A percentile compares a stretch with the other conserved stretches of the same genome.
Conservation (phyloP, 2,329 filamentous ascomycete species). For the Trichophyton rubrum region DNA sequence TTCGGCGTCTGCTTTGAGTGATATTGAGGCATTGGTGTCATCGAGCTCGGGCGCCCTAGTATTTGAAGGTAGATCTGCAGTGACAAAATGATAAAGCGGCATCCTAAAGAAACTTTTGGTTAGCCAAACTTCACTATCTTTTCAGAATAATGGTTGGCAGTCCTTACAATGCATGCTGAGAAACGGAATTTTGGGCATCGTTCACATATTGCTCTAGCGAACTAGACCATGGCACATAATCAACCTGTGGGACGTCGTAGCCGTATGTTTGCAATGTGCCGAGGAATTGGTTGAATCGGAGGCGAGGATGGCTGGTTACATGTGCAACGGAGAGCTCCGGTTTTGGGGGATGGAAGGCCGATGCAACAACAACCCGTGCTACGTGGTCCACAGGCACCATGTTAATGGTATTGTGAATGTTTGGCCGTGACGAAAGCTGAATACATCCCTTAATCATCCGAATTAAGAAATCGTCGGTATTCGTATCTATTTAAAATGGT, state of each 20-base stretch:
- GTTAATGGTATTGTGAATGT: slow-evolving; percentile 79
- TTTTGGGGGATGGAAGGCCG: slow-evolving; percentile 52
- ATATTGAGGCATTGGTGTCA: slow-evolving; percentile 53
- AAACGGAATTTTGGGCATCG: slow-evolving; percentile 52
- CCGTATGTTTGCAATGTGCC: slow-evolving; percentile 58
- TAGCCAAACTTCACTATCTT: slow-evolving; percentile 5
- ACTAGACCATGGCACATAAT: slow-evolving; percentile 57
- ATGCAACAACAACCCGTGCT: slow-evolving; percentile 62
- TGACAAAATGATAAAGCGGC: slow-evolving; percentile 63
- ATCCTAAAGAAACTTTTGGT: slow-evolving; percentile 29
- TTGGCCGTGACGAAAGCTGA: slow-evolving; percentile 60
- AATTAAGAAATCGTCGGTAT: slow-evolving; percentile 82
- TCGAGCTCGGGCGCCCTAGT: slow-evolving; percentile 63
- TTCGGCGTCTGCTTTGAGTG: slow-evolving; percentile 51
- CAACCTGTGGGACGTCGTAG: slow-evolving; percentile 53
- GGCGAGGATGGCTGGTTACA: slow-evolving; percentile 65
- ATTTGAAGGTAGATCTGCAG: slow-evolving; percentile 54
- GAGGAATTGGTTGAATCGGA: slow-evolving; percentile 69
- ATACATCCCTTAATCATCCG: slow-evolving; percentile 78
- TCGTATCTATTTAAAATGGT: slow-evolving; percentile 39
- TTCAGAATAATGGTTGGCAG: slow-evolving; percentile 11
- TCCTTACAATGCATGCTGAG: slow-evolving; percentile 37
- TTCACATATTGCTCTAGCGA: slow-evolving; percentile 57
- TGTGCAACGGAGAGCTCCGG: slow-evolving; percentile 53
- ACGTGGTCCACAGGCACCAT: slow-evolving; percentile 79